Evolutionary conservation across 306 rosid genomes (phyloP), one percentile per base, ranked within the genome.

Genomic region (Purshia tridentata): DNA sequence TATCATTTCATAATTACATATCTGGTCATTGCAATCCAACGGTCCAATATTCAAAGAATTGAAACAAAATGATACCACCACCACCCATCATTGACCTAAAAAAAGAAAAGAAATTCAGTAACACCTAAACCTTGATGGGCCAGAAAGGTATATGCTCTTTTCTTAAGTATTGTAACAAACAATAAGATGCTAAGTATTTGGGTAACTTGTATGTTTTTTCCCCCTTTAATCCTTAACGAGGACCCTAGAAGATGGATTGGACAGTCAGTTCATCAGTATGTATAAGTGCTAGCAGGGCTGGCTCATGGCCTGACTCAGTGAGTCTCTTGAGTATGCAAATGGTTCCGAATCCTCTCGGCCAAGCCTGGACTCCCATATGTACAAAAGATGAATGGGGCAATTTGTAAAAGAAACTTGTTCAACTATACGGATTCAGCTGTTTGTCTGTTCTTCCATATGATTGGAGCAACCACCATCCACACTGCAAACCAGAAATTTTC

Each of bases 381-480:
- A 68, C 72, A 76, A 52, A 40, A 65, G 55, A 75, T 68, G 29
- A 78, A 61, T 8, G 40, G 9, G 18, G 74, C 74, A 66, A n/a
- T 29, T 6, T 15, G 15, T 13, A 16, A 9, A 8, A 15, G n/a
- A 40, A 35, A 50, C 51, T 41, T 54, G 29, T 51, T 18, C 6
- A 6, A 53, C 45, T 84, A 85, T 64, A 82, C 45, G 4, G 96
- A 78, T 69, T 80, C 87, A 57, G 44, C 63, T 70, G 72, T 66
- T 11, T 89, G 77, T 75, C 84, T 88, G 70, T 73, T 58, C 72
- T 88, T 87, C 96, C 91, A 85, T 79, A 95, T 51, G 70, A 88
- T 75, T 48, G 96, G 98, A 82, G 97, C 88, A 73, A 95, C 72
- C 80, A 88, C 79, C 88, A 95, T 87, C 99, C 99, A 95, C 40